A percentile compares a stretch with the other conserved stretches of the same genome.
These are phyloP conservation scores for Fraxinus latifolia DNA, from an alignment of 305 asterid species.

Conservation along the genomic window DNA sequence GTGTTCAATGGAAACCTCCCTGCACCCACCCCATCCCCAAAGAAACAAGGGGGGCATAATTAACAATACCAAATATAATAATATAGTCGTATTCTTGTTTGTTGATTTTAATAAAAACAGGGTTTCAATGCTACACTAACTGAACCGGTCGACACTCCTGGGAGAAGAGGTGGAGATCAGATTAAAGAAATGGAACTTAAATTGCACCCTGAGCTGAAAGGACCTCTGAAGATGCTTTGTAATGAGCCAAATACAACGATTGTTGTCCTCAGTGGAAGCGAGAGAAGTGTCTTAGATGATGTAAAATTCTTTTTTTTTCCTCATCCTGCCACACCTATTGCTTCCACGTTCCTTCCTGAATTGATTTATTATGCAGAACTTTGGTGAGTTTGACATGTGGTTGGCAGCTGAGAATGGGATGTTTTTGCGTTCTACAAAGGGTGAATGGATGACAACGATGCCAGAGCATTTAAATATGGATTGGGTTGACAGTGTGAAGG, in stretches of 20 bases:
- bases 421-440: constrained; percentile 85
- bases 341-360: constrained; percentile 17
- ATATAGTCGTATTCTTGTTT: background rate
- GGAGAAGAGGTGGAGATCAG: constrained; percentile 88
- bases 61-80: background rate
- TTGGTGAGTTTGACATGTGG: constrained; percentile 88
- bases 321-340: constrained; percentile 8
- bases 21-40: background rate
- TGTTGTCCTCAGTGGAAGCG: constrained; percentile 94
- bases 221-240: constrained; percentile 61
- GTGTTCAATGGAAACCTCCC: background rate
- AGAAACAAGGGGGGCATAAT: background rate
- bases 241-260: constrained; percentile 82
- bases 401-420: constrained; percentile 98
- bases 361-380: constrained; percentile 62
- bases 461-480: constrained; percentile 98
- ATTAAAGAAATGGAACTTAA: constrained; percentile 95
- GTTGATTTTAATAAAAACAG: constrained; percentile 34
- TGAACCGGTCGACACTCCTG: constrained; percentile 73
- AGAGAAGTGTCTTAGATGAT: constrained; percentile 65
- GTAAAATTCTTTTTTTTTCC: constrained; percentile 33
- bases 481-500: constrained; percentile 94
- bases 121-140: constrained; percentile 91
- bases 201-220: constrained; percentile 76
- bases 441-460: constrained; percentile 99